Evolutionary conservation across 2,329 filamentous ascomycete species (phyloP).

Genomic region (Ceratocystis destructans): DNA sequence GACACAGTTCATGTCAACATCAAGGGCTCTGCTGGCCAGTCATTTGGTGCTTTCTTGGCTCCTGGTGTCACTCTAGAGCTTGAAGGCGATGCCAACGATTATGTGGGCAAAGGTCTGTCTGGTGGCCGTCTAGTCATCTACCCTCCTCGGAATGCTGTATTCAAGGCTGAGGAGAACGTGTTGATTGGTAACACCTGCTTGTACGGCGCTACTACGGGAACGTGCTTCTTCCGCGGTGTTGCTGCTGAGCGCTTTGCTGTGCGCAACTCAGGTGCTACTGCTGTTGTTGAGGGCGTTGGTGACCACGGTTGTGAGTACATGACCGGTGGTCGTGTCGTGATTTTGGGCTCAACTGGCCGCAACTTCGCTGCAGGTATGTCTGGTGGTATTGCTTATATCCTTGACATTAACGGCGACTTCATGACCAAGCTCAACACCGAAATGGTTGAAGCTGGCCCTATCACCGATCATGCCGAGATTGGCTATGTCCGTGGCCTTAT

Average conservation of each 20-base stretch:
- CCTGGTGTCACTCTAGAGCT: constrained; percentile 89
- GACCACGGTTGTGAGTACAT: constrained; percentile 98
- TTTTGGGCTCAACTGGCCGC: constrained; percentile 78
- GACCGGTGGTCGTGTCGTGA: constrained; percentile 83
- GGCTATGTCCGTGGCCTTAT: constrained; percentile 82
- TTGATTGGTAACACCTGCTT: constrained; percentile 88
- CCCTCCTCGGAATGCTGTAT: constrained; percentile 76
- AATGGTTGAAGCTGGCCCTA: constrained; percentile 80
- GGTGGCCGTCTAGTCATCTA: constrained; percentile 89
- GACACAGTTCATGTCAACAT: constrained; percentile 95
- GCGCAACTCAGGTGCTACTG: constrained; percentile 86
- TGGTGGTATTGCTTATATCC: constrained; percentile 87
- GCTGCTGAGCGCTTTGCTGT: constrained; percentile 94
- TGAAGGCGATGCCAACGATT: constrained; percentile 92
- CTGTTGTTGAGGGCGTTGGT: constrained; percentile 92
- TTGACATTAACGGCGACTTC: constrained; percentile 84
- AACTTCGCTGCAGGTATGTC: constrained; percentile 99
- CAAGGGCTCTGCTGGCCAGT: constrained; percentile 90
- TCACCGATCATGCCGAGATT: constrained; percentile 79
- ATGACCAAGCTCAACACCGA: constrained; percentile 88
- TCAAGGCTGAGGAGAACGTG: constrained; percentile 93
- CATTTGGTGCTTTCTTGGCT: constrained; percentile 86
- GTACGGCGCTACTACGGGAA: constrained; percentile 83
- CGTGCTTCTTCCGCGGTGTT: constrained; percentile 92
- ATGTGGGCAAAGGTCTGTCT: constrained; percentile 89